Evolutionary conservation across 139 green algal species (phyloP).

Genomic region (Picocystis salinarum): DNA sequence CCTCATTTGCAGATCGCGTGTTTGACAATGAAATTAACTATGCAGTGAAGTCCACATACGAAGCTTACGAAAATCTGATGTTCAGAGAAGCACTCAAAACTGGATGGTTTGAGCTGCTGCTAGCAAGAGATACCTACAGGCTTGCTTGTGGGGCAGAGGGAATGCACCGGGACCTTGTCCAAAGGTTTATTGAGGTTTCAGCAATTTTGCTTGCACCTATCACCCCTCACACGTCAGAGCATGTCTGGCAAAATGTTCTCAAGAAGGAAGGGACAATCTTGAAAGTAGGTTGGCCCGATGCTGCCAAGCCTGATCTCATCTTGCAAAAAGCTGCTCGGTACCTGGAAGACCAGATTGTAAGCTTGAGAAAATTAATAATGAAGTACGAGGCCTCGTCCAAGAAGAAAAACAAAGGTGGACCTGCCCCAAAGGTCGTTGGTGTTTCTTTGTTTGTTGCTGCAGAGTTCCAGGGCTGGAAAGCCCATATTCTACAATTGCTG

Average conservation of each 20-base stretch:
- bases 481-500: constrained; percentile 9
- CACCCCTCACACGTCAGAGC: constrained; percentile 77
- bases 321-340: constrained; percentile 36
- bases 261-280: constrained; percentile 30
- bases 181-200: constrained; percentile 58
- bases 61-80: constrained; percentile 60
- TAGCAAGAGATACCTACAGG: constrained; percentile 77
- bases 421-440: background rate
- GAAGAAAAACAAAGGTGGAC: constrained; percentile 40
- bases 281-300: constrained; percentile 57
- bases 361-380: constrained; percentile 48
- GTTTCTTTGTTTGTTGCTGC: background rate
- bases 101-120: constrained; percentile 67
- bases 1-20: constrained; percentile 54
- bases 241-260: constrained; percentile 72
- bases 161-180: constrained; percentile 55
- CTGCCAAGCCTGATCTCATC: constrained; percentile 37
- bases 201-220: constrained; percentile 70
- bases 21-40: constrained; percentile 89
- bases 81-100: constrained; percentile 87
- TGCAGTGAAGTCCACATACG: constrained; percentile 26
- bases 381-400: constrained; percentile 64
- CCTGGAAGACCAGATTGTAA: constrained; percentile 40
- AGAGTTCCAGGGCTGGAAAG: constrained; percentile 5
- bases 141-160: constrained; percentile 41